These are phyloP conservation scores for Hordeum vulgare DNA, from an alignment of 176 grass and related monocot species.

Conservation along the genomic window MorexV3_pseudomolecules_assembly NC_058519.1:657503065-657503564, in stretches of 20 bases:
- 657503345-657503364: slow-evolving; percentile 5
- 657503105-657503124: slow-evolving; percentile 17
- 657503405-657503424: not conserved
- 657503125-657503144: slow-evolving; percentile 10
- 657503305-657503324: slow-evolving; percentile 27
- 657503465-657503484: not conserved
- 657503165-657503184: not conserved
- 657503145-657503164: slow-evolving; percentile 23
- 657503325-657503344: slow-evolving; percentile 17
- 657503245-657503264: slow-evolving; percentile 33
- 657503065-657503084: not conserved
- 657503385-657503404: not conserved
- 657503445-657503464: not conserved
- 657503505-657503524: not conserved
- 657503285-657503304: slow-evolving; percentile 7
- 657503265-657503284: not conserved
- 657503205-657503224: slow-evolving; percentile 17
- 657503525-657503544: too few species aligned
- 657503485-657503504: not conserved
- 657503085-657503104: not conserved
- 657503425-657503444: not conserved
- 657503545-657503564: not conserved
- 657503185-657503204: slow-evolving; percentile 2
- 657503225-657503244: slow-evolving; percentile 25
- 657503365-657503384: not conserved